Percentiles rank a stretch among this genome's conserved stretches.
Conservation (phyloP, 768 basidiomycete genomes). For the Tephrocybe sp. region DNA sequence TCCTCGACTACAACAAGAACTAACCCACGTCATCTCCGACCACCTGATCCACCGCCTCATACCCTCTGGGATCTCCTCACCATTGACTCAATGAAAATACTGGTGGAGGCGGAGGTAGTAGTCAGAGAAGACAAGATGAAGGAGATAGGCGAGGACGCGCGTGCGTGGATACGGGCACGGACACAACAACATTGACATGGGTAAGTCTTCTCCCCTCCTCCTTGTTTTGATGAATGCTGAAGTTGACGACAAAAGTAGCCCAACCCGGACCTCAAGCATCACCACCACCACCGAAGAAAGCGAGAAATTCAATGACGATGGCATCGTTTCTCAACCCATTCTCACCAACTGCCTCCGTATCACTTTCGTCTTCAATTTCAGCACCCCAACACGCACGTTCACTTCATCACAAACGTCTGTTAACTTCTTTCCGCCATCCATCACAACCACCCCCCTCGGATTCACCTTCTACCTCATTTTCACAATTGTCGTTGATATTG, state of each 20-base stretch:
- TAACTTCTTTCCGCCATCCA: too few species aligned
- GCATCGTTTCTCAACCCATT: too few species aligned
- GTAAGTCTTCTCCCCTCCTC: neutral
- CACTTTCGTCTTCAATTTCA: conserved; percentile 6
- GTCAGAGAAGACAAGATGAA: conserved; percentile 38
- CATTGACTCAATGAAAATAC: neutral
- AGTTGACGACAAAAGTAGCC: neutral
- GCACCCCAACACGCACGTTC: neutral
- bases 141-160: conserved; percentile 23
- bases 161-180: too few species aligned
- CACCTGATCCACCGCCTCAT: conserved; percentile 6
- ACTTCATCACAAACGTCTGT: too few species aligned
- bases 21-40: conserved; percentile 5
- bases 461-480: conserved; percentile 49
- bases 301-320: too few species aligned
- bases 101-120: conserved; percentile 3
- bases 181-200: neutral
- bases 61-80: too few species aligned
- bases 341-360: too few species aligned
- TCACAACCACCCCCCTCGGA: conserved; percentile 11
- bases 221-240: neutral
- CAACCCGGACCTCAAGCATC: neutral
- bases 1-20: too few species aligned
- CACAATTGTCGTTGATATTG: conserved; percentile 45
- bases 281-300: neutral